phyloP scores from a whole-genome alignment of 768 basidiomycete species.

The Clitopilus hobsonii region DNA sequence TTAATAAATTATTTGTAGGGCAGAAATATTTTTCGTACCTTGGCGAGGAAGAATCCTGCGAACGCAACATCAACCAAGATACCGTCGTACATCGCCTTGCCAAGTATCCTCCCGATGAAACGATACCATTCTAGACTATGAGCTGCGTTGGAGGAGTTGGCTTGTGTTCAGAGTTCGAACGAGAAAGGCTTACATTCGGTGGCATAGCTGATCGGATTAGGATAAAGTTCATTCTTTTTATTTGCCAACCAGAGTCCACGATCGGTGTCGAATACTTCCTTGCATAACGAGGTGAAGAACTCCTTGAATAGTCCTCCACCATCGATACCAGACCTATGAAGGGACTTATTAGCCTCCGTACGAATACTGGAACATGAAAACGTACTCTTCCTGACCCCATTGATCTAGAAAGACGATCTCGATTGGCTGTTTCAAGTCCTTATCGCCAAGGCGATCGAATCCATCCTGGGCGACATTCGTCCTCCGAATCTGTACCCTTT shows the following conservation, averaged over 20 bases:
- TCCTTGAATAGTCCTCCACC: conserved; percentile 98
- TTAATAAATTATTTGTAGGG: too few relatives aligned
- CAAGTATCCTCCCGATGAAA: conserved; percentile 90
- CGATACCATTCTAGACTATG: conserved; percentile 90
- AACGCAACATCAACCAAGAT: conserved; percentile 94
- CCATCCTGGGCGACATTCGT: conserved; percentile 85
- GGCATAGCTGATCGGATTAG: conserved; percentile 89
- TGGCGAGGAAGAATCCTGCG: conserved; percentile 91
- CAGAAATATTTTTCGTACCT: conserved; percentile 38
- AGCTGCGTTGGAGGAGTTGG: conserved; percentile 35
- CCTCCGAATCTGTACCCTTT: conserved; percentile 58
- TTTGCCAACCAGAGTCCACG: conserved; percentile 92
- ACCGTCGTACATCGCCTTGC: conserved; percentile 95
- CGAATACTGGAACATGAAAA: conserved; percentile 7
- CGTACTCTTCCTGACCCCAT: conserved; percentile 81
- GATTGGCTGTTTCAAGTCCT: conserved; percentile 76
- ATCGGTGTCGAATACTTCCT: conserved; percentile 93
- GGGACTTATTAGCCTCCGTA: not conserved
- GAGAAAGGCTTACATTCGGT: conserved; percentile 61
- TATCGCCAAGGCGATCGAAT: conserved; percentile 76
- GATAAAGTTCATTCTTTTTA: conserved; percentile 90
- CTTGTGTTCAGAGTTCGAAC: not conserved
- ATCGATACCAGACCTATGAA: conserved; percentile 78
- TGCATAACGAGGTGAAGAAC: conserved; percentile 88
- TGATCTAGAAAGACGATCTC: conserved; percentile 92